Conservation (phyloP, 2,329 filamentous ascomycete genomes). For the Fusarium torreyae region DNA sequence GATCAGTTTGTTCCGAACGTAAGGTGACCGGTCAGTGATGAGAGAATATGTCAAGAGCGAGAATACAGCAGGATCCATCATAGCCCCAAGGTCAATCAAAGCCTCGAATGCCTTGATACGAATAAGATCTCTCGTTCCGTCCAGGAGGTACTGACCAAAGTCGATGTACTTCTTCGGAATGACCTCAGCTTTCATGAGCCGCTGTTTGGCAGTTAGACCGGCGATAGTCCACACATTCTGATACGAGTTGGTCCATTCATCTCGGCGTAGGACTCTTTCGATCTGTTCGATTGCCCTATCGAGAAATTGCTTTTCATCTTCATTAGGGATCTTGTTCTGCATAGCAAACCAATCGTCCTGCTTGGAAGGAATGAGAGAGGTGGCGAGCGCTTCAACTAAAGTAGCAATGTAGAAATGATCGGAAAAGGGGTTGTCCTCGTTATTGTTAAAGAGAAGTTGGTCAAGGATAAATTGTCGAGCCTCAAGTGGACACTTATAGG, state of each 20-base stretch:
- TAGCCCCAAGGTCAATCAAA: conserved; percentile 73
- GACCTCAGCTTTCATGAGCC: conserved; percentile 75
- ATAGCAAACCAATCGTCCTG: conserved; percentile 62
- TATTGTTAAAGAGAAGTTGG: conserved; percentile 94
- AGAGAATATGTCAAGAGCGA: conserved; percentile 70
- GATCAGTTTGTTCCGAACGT: conserved; percentile 72
- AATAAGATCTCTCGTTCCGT: conserved; percentile 74
- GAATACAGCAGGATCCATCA: conserved; percentile 70
- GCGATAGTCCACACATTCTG: conserved; percentile 77
- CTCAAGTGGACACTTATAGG: conserved; percentile 81
- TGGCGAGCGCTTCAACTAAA: conserved; percentile 76
- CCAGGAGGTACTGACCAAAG: conserved; percentile 76
- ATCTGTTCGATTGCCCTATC: conserved; percentile 73
- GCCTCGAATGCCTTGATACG: conserved; percentile 77
- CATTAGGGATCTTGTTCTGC: conserved; percentile 62
- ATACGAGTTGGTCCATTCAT: conserved; percentile 78
- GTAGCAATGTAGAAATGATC: conserved; percentile 91
- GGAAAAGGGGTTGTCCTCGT: conserved; percentile 88
- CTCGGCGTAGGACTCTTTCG: conserved; percentile 76
- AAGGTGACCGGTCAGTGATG: conserved; percentile 75
- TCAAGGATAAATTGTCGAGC: conserved; percentile 90
- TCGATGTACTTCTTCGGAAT: conserved; percentile 68
- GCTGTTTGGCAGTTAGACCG: conserved; percentile 72
- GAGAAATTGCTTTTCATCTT: conserved; percentile 65
- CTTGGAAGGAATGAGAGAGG: conserved; percentile 68